Percentiles rank a stretch among this genome's conserved stretches.
Conservation (phyloP, 768 basidiomycete species). For the Macrolepiota dolichaula region DNA sequence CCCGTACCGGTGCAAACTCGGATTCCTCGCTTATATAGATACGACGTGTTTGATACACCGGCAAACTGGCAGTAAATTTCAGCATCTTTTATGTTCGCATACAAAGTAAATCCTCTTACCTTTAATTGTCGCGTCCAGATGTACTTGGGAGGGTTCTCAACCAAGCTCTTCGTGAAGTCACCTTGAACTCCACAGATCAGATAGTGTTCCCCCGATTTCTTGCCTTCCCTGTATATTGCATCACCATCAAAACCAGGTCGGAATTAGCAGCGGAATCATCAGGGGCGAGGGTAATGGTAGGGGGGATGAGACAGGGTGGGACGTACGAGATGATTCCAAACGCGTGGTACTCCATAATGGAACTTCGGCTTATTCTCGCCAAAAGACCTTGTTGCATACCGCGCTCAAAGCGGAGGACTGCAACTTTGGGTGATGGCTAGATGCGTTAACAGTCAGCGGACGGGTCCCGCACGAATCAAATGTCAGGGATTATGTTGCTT, state of each 20-base stretch:
- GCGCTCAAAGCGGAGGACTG: constrained; percentile 73
- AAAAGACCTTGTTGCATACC: constrained; percentile 86
- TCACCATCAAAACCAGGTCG: neutral
- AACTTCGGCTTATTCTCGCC: constrained; percentile 72
- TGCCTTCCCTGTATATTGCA: constrained; percentile 55
- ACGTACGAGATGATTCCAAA: constrained; percentile 80
- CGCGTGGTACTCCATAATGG: constrained; percentile 80
- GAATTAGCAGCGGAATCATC: constrained; percentile 1
- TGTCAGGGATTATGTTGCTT: constrained; percentile 21
- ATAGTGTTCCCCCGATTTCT: constrained; percentile 71
- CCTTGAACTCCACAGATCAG: constrained; percentile 84
- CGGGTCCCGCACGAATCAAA: neutral
- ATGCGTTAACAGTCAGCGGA: constrained; percentile 10
- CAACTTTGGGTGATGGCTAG: constrained; percentile 80
- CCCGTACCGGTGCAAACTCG: constrained; percentile 86
- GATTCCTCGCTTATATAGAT: constrained; percentile 74
- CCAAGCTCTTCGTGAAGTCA: constrained; percentile 74
- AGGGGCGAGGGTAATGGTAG: neutral
- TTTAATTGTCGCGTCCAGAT: constrained; percentile 83
- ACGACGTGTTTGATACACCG: constrained; percentile 78
- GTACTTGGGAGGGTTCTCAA: constrained; percentile 65
- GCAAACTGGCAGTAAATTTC: constrained; percentile 48
- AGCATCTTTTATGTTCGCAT: neutral
- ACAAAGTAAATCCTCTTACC: constrained; percentile 32
- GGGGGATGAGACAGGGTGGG: neutral